Evolutionary conservation across 1,284 basidiomycete species (phyloP), one percentile per base, ranked within the genome.

Genomic region (Grifola frondosa): DNA sequence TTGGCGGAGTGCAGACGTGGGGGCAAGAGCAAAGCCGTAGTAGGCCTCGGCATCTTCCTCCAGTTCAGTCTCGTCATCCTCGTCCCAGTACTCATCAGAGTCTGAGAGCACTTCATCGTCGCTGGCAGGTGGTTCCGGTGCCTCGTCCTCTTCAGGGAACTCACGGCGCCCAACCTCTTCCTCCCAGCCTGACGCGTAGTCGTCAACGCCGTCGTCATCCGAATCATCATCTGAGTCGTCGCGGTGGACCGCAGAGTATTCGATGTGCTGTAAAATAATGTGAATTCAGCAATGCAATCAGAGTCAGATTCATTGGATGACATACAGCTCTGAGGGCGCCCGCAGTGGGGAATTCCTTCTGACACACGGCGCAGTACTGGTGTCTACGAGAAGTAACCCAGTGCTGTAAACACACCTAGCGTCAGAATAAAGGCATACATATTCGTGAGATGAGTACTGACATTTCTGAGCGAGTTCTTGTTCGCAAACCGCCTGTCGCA

Each of bases 161-260:
- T 45, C 35, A 6, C n/a, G 24, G 3, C 15, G 25, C 6, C 60
- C 60, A 17, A 58, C 39, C 25, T 42, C 52, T 31, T 64, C 61
- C 44, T 64, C 60, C 61, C 62, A 64, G 7, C 60, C 61, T 6
- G 52, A 44, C 26, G 58, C 57, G 21, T 53, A 48, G 20, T 46
- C 46, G 36, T 45, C 46, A 16, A 54, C 48, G 9, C 46, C 42
- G 6, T 46, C 49, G 31, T 56, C 47, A 11, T 52, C 56, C 16
- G 52, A 42, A 12, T 58, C 56, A 16, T 54, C 52, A 38, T 64
- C 57, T 9, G 48, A 52, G 41, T 63, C 59, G 25, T 58, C 59
- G 22, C 60, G 56, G 39, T 63, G 60, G 8, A 64, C 51, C 8
- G 57, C 51, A 8, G 60, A 42, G 23, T 52, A 49, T 33, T 62